phyloP scores from a whole-genome alignment of 345 rosid genomes.

The Eutrema japonicum region DNA sequence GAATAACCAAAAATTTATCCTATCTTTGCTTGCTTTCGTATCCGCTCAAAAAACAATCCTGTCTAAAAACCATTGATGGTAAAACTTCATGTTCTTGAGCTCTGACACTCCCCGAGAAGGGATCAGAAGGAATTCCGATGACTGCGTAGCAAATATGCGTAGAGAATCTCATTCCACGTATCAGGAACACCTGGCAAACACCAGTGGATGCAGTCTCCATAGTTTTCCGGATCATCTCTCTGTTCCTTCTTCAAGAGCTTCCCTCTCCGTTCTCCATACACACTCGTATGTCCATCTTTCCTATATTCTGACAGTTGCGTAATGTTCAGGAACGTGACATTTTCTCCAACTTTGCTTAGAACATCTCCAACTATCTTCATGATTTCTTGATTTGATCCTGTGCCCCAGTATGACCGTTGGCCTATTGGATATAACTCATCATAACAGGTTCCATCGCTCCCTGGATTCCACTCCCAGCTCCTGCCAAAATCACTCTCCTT shows the following conservation, averaged over 20 bases:
- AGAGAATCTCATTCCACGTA: slow-evolving; percentile 87
- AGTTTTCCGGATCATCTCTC: slow-evolving; percentile 62
- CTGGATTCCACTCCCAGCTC: slow-evolving; percentile 97
- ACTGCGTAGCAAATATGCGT: slow-evolving; percentile 63
- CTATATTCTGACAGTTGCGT: slow-evolving; percentile 84
- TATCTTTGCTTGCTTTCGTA: background rate
- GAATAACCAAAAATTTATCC: slow-evolving; percentile 2
- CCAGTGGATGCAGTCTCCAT: slow-evolving; percentile 95
- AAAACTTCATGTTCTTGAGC: slow-evolving; percentile 17
- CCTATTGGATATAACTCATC: slow-evolving; percentile 69
- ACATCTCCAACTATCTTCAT: slow-evolving; percentile 63
- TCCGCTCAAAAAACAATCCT: background rate
- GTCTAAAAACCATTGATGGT: slow-evolving; percentile 4
- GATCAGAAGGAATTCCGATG: slow-evolving; percentile 46
- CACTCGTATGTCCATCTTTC: slow-evolving; percentile 80
- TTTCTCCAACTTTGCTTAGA: slow-evolving; percentile 50
- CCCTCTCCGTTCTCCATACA: slow-evolving; percentile 82
- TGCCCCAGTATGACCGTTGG: slow-evolving; percentile 77
- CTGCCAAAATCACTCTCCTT: slow-evolving; percentile 42
- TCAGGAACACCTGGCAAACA: slow-evolving; percentile 95
- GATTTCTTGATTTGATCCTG: slow-evolving; percentile 78
- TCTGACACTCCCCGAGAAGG: background rate
- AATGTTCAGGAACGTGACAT: slow-evolving; percentile 69
- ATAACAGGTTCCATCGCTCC: slow-evolving; percentile 78
- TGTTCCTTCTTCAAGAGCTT: slow-evolving; percentile 77